These are phyloP conservation scores for Luvunga scandens DNA, from an alignment of 345 rosid genomes.

Conservation along the genomic window DNA sequence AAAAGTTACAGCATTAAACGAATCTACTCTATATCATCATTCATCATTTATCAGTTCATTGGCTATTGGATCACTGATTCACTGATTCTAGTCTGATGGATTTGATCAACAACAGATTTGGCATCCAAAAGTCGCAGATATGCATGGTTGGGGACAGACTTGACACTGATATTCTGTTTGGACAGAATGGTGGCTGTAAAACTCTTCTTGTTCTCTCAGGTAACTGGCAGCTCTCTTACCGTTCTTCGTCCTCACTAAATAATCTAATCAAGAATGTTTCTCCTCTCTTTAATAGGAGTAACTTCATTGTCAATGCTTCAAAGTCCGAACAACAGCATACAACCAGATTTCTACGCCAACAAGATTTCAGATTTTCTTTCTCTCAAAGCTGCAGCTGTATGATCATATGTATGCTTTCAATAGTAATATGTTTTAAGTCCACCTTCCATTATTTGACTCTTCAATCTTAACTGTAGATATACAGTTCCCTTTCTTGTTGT, in stretches of 20 bases:
- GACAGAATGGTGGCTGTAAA: constrained; percentile 91
- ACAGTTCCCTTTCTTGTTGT: not conserved
- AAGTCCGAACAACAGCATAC: constrained; percentile 65
- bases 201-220: constrained; percentile 98
- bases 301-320: constrained; percentile 71
- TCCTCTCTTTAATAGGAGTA: constrained; percentile 48
- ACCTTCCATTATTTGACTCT: not conserved
- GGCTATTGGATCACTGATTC: not conserved
- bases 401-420: constrained; percentile 21
- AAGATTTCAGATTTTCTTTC: constrained; percentile 80
- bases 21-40: not conserved
- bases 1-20: not conserved
- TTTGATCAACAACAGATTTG: constrained; percentile 50
- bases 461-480: not conserved
- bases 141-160: constrained; percentile 99
- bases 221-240: constrained; percentile 8
- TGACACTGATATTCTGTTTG: constrained; percentile 89
- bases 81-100: not conserved
- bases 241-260: not conserved
- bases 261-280: not conserved
- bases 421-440: not conserved
- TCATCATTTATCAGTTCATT: no score
- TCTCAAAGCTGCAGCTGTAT: constrained; percentile 67
- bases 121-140: constrained; percentile 82
- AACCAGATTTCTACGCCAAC: constrained; percentile 86